Evolutionary conservation across 768 basidiomycete species (phyloP), one percentile per base, ranked within the genome.

Genomic region (Auriscalpium microsporum): DNA sequence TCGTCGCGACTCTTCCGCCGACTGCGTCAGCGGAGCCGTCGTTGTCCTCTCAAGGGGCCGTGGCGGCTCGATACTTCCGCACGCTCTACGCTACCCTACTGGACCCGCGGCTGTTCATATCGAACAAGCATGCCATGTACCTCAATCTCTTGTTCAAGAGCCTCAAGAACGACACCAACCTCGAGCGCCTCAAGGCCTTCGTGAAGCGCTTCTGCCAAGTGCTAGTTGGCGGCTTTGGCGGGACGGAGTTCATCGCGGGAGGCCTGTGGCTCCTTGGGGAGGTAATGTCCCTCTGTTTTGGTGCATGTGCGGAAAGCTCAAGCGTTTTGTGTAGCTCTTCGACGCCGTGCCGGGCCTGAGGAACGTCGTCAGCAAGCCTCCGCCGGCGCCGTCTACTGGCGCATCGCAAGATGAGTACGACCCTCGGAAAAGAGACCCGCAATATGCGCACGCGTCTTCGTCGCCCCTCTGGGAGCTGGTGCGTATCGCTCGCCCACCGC

Each of bases 81-180:
- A 83, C 91, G 0, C 73, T 99, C 0, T 99, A 98, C 62, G 81
- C 84, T n/a, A 93, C 92, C 2, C 73, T 99, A 5, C 81, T 87
- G 49, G 95, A 99, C 63, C 72, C 75, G 1, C 84, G 95, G 13
- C 78, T 99, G 1, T 77, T 84, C 3, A 75, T 78, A 2, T 92
- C 92, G 11, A 87, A 86, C 2, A 98, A 98, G 65, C 94, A 98
- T 67, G 93, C 94, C 6, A 89, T 98, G 85, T 98, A 95, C 69
- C 79, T 99, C 54, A 98, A 97, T 66, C 71, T 99, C 16, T 69
- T 97, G 17, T 94, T 94, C 80, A 94, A 90, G 63, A 86, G 89
- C 2, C 71, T 96, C 60, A 95, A 94, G 69, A 77, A 77, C 0
- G 86, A 86, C 60, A 63, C 63, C 35, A 77, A 79, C 54, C 56